phyloP scores from a whole-genome alignment of 2,329 filamentous ascomycete species.

The Colletotrichum australisinense region DNA sequence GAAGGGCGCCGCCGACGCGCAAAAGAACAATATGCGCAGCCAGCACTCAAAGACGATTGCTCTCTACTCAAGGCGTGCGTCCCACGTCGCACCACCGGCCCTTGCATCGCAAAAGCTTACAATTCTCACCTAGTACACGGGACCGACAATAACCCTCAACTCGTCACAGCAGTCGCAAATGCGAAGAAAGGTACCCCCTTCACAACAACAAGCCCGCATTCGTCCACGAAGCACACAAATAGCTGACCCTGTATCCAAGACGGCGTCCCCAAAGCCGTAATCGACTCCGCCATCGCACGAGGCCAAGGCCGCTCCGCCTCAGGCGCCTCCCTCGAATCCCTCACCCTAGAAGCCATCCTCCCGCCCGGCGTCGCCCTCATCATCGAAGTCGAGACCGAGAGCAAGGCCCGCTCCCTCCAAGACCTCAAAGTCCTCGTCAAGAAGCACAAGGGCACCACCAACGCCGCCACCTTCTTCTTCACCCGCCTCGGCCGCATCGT shows the following conservation, averaged over 20 bases:
- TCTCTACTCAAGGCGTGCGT: conserved; percentile 78
- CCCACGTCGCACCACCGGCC: background rate
- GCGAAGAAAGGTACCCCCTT: conserved; percentile 78
- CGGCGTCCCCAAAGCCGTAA: conserved; percentile 84
- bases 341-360: conserved; percentile 85
- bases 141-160: conserved; percentile 77
- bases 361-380: conserved; percentile 82
- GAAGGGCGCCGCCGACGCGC: conserved; percentile 86
- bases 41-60: conserved; percentile 79
- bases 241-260: conserved; percentile 51
- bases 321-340: conserved; percentile 79
- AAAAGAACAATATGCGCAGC: conserved; percentile 79
- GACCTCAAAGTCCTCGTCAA: conserved; percentile 80
- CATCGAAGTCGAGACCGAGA: conserved; percentile 88
- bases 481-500: conserved; percentile 80
- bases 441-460: conserved; percentile 74
- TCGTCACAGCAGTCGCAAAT: conserved; percentile 77
- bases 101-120: conserved; percentile 5
- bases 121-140: conserved; percentile 73
- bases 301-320: conserved; percentile 85
- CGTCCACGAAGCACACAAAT: background rate
- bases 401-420: conserved; percentile 77
- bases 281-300: conserved; percentile 87
- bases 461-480: conserved; percentile 82
- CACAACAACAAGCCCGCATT: conserved; percentile 29